phyloP scores from a whole-genome alignment of 1,284 basidiomycete genomes.

The Quambalaria eucalypti region DNA sequence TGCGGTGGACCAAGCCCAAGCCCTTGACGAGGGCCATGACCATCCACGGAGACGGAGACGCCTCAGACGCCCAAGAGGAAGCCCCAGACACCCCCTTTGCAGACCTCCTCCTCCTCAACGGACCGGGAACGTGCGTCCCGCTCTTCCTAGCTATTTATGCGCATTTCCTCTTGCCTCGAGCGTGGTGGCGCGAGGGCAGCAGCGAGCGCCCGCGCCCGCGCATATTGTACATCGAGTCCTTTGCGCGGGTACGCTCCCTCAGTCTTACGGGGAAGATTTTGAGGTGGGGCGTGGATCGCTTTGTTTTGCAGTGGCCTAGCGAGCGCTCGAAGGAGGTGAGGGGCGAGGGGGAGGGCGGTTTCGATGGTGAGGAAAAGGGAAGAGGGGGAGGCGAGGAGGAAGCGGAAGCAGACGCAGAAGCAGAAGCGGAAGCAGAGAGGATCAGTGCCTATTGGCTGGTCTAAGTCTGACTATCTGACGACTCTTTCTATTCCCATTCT shows the following conservation, averaged over 20 bases:
- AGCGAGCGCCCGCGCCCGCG: constrained; percentile 61
- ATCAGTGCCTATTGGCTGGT: no score
- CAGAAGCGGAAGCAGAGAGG: no score
- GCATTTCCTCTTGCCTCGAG: constrained; percentile 45
- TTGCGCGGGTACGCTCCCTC: constrained; percentile 73
- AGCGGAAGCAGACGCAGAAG: no score
- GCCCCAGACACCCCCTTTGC: no score
- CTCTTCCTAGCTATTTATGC: constrained; percentile 66
- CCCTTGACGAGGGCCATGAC: not conserved
- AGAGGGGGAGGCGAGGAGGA: no score
- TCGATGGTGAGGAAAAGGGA: no score
- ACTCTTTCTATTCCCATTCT: no score
- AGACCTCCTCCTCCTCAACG: constrained; percentile 80
- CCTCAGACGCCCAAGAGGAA: no score
- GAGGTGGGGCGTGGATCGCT: constrained; percentile 71
- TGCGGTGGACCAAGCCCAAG: constrained; percentile 4
- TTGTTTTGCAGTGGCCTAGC: constrained; percentile 45
- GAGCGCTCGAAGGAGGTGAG: no score
- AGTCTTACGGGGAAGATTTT: constrained; percentile 79
- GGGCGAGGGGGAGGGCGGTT: no score
- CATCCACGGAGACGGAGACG: not conserved
- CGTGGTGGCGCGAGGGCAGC: not conserved
- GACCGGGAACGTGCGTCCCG: constrained; percentile 85
- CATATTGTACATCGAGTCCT: constrained; percentile 86
- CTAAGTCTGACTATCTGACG: no score